Conservation (phyloP, 106 monocot genomes). For the Hemerocallis citrina region DNA sequence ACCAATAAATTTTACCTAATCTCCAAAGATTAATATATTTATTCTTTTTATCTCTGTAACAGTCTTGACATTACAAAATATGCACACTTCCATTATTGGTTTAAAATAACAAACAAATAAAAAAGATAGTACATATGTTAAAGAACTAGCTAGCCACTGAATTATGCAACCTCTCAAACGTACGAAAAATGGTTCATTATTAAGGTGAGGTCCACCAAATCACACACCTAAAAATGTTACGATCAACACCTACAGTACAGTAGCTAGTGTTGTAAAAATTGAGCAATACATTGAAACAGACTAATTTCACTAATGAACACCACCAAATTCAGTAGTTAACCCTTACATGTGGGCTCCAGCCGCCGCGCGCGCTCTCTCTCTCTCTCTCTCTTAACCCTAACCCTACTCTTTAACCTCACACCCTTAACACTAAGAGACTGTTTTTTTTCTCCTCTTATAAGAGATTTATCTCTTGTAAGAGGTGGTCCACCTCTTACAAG, state of each 20-base stretch:
- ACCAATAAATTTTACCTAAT: background rate
- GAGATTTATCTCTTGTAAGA: no score
- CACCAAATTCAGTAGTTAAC: no score
- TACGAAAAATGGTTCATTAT: background rate
- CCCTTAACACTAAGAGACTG: no score
- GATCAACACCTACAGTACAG: no score
- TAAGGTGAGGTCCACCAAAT: background rate
- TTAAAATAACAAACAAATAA: background rate
- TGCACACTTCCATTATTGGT: background rate
- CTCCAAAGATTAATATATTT: background rate
- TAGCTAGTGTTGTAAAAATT: no score
- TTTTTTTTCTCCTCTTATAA: no score
- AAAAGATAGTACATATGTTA: background rate
- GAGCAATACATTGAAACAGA: no score
- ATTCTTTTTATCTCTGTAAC: no score
- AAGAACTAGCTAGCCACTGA: background rate
- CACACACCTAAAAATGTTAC: background rate
- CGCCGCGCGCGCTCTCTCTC: background rate
- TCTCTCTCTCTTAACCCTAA: background rate
- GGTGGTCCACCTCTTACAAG: no score
- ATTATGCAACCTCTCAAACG: background rate
- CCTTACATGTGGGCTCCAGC: constrained; percentile 1
- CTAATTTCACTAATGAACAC: no score
- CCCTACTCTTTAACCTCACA: background rate
- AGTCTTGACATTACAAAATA: no score